Base-by-base conservation (phyloP, 208 protist genomes). In the Wallacemonas sp. region DNA sequence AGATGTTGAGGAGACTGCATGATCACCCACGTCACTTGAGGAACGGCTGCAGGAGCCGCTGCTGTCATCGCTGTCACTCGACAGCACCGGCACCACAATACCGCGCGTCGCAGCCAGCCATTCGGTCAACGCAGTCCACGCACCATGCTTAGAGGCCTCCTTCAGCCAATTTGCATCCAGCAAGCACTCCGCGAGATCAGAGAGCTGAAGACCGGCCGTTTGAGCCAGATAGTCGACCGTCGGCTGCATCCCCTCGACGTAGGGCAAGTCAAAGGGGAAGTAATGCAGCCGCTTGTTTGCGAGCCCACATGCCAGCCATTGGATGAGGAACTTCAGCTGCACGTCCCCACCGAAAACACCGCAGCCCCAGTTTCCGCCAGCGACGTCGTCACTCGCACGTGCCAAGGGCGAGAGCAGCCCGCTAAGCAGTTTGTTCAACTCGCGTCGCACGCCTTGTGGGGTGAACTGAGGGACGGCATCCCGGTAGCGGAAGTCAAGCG, bases 291-390 rank as follows among this genome's bases (percentile, higher is more conserved):
- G 19, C 52, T 74, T 73, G 0, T 64, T 56, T 11, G 55, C 44
- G 17, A 68, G 17, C 0, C 76, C 70, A 23, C 82, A 85, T 17
- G 88, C 85, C 1, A 85, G 24, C 65, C 68, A 81, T 70, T 94
- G 88, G 9, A 90, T 38, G 27, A 92, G 36, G 0, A 76, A 58
- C 65, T 94, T 96, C 46, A 93, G 49, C 41, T 90, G 61, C 16
- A 52, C 26, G 49, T 93, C 79, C 41, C 88, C 87, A 11, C 81
- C 82, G 65, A 94, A 95, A 0, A 83, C 83, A 36, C 88, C 88
- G 70, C 88, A 96, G 29, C 83, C 86, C 88, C 90, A 97, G 54
- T 85, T 82, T 43, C 88, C 88, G 11, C 82, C 88, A 16, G 65
- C 72, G 17, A 74, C n/a, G 34, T 56, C 44, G 3, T 2, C 23